Percentiles rank a stretch among this genome's conserved stretches.
Evolutionary conservation across 31 red algal genomes (phyloP).

Genomic region (Asparagopsis taxiformis): DNA sequence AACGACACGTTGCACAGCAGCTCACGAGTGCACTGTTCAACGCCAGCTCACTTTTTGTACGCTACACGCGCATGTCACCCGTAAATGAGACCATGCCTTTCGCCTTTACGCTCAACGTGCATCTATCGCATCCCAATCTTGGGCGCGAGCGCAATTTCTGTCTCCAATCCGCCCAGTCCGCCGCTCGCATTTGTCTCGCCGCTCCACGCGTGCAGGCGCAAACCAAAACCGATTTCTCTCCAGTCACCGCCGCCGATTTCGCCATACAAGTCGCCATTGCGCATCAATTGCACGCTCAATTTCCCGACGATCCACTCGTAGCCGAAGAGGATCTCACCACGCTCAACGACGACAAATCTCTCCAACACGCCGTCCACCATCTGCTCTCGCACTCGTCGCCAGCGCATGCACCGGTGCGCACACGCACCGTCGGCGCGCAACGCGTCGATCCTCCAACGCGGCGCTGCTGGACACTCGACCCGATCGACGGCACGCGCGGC

Average conservation of each 20-base stretch:
- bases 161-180: conserved; percentile 5
- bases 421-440: too few relatives aligned
- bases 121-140: too few relatives aligned
- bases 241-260: conserved; percentile 71
- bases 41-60: too few relatives aligned
- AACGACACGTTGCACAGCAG: too few relatives aligned
- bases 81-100: too few relatives aligned
- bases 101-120: too few relatives aligned
- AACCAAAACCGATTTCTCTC: conserved; percentile 63
- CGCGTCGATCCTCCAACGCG: too few relatives aligned
- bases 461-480: conserved; percentile 76
- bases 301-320: conserved; percentile 55
- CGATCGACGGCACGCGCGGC: conserved; percentile 86
- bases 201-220: conserved; percentile 6
- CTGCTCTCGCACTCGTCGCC: conserved; percentile 4
- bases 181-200: not conserved
- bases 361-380: conserved; percentile 15
- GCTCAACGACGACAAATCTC: conserved; percentile 1
- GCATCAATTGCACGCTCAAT: conserved; percentile 16
- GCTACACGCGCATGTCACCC: too few relatives aligned
- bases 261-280: conserved; percentile 67
- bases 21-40: too few relatives aligned
- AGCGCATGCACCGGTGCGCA: not conserved
- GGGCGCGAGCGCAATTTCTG: conserved; percentile 17
- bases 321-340: conserved; percentile 60